Percentiles rank a stretch among this genome's conserved stretches.
Conservation (phyloP, 2,329 filamentous ascomycete species). For the Piedraia hortae region DNA sequence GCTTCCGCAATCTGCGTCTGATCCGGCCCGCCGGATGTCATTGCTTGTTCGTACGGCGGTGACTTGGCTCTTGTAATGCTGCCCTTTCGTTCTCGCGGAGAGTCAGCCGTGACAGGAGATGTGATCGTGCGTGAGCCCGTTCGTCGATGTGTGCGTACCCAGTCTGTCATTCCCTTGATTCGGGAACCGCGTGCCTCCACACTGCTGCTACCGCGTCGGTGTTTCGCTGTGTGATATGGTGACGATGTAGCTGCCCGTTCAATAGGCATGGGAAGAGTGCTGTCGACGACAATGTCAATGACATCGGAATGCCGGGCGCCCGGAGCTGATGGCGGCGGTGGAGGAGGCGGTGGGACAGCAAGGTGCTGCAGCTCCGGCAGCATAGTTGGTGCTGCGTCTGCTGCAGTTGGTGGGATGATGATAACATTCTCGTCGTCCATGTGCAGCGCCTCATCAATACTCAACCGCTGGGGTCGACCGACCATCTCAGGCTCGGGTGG, state of each 20-base stretch:
- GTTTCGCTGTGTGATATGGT: constrained; percentile 18
- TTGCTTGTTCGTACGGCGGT: constrained; percentile 11
- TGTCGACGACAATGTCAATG: constrained; percentile 21
- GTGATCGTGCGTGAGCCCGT: too few species aligned
- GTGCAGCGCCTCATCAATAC: constrained; percentile 28
- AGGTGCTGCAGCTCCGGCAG: constrained; percentile 35
- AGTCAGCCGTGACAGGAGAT: constrained; percentile 2
- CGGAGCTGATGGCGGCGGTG: constrained; percentile 14
- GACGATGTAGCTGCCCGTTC: constrained; percentile 10
- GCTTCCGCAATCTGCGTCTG: too few species aligned
- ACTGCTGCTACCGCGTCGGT: constrained; percentile 28
- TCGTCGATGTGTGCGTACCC: constrained; percentile 23
- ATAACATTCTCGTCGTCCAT: constrained; percentile 16
- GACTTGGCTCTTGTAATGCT: constrained; percentile 6
- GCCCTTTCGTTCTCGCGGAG: constrained; percentile 3
- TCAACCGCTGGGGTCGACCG: constrained; percentile 5
- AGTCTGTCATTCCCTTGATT: constrained; percentile 26
- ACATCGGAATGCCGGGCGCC: constrained; percentile 6
- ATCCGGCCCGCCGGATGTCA: constrained; percentile 5
- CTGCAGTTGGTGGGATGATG: constrained; percentile 14
- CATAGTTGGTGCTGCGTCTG: constrained; percentile 15
- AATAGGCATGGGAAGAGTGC: constrained; percentile 7
- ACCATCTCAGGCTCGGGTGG: constrained; percentile 13
- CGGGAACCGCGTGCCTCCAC: constrained; percentile 28
- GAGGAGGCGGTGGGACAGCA: constrained; percentile 21